A percentile compares a stretch with the other conserved stretches of the same genome.
Evolutionary conservation across 495 filamentous ascomycete genomes (phyloP).

Genomic region (Xeromyces bisporus): DNA sequence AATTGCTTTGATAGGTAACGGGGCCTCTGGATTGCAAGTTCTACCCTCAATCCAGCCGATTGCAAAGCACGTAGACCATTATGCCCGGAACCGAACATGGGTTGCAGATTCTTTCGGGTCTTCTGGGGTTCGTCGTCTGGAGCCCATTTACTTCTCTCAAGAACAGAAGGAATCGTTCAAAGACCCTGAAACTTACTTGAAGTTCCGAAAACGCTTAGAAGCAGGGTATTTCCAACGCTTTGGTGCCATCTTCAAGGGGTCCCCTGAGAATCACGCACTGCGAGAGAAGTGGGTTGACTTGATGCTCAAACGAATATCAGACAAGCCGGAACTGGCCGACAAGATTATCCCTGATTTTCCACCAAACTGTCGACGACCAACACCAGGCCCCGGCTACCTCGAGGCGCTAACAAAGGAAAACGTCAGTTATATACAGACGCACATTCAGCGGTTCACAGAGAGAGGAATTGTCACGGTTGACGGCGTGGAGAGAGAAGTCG

Average conservation of each 20-base stretch:
- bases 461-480: conserved; percentile 39
- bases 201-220: conserved; percentile 35
- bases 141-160: conserved; percentile 31
- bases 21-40: conserved; percentile 39
- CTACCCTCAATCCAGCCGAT: conserved; percentile 39
- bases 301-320: conserved; percentile 32
- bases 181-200: conserved; percentile 30
- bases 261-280: conserved; percentile 29
- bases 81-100: conserved; percentile 51
- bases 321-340: conserved; percentile 36
- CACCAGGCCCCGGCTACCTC: conserved; percentile 55
- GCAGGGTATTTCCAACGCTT: conserved; percentile 41
- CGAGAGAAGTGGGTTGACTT: conserved; percentile 34
- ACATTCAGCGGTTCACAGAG: conserved; percentile 39
- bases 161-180: conserved; percentile 32
- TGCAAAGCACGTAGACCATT: conserved; percentile 42
- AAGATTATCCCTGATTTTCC: conserved; percentile 46
- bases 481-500: conserved; percentile 32
- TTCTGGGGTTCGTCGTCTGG: conserved; percentile 20
- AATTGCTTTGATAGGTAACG: conserved; percentile 46
- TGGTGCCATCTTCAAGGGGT: conserved; percentile 35
- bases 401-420: conserved; percentile 49
- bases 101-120: conserved; percentile 40
- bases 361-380: conserved; percentile 51
- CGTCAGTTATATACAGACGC: conserved; percentile 38